Conservation (phyloP, 495 filamentous ascomycete species). For the Aspergillus egyptiacus region DNA sequence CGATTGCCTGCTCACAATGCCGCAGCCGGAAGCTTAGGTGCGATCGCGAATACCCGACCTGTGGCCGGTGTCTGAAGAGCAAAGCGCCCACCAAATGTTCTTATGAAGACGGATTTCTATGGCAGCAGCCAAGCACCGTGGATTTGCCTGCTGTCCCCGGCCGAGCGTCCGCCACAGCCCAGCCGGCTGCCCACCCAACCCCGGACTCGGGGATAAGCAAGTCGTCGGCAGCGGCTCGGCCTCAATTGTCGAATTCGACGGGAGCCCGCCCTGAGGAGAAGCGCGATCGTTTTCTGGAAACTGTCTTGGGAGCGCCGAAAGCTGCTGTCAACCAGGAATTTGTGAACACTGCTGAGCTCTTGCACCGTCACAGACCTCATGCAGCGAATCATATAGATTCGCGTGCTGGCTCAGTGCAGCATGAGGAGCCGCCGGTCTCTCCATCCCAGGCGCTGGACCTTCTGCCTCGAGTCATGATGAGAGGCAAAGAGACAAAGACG, state of each 20-base stretch:
- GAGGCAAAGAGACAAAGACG: conserved; percentile 40
- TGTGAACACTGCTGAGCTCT: conserved; percentile 27
- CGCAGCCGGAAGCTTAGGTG: conserved; percentile 66
- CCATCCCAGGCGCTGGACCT: conserved; percentile 37
- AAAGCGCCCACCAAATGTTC: conserved; percentile 36
- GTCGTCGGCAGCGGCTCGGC: conserved; percentile 21
- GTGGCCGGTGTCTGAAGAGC: conserved; percentile 57
- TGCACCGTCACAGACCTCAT: conserved; percentile 29
- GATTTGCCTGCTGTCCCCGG: conserved; percentile 25
- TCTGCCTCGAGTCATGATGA: conserved; percentile 38
- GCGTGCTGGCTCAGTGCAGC: conserved; percentile 8
- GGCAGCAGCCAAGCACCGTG: conserved; percentile 42
- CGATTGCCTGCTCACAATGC: conserved; percentile 47
- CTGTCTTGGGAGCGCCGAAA: conserved; percentile 40
- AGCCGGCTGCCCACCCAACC: conserved; percentile 25
- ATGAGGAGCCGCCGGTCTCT: conserved; percentile 20
- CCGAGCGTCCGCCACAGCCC: conserved; percentile 24
- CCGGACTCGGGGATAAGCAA: conserved; percentile 33
- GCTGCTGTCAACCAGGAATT: conserved; percentile 37
- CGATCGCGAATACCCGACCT: conserved; percentile 58
- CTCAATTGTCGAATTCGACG: conserved; percentile 19
- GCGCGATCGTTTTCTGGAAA: conserved; percentile 38
- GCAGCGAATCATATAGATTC: conserved; percentile 3
- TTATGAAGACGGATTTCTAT: conserved; percentile 45
- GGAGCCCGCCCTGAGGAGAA: conserved; percentile 21